Conservation (phyloP, 1,139 yeast species). For the Pichiaceae sp. region DNA sequence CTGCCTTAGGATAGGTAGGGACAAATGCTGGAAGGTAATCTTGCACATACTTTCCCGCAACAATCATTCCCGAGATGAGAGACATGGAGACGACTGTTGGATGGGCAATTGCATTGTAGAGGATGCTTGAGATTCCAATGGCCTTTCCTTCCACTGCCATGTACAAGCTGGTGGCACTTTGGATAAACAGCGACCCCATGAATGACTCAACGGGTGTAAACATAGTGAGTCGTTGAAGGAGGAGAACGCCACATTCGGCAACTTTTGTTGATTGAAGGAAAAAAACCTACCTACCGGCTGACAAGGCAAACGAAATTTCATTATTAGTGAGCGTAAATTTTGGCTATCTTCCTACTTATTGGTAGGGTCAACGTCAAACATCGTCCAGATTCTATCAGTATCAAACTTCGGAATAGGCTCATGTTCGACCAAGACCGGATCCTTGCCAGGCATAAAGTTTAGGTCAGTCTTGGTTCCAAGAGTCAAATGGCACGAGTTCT, state of each 20-base stretch:
- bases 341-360: conserved; percentile 29
- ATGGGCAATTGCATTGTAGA: conserved; percentile 22
- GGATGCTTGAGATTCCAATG: conserved; percentile 36
- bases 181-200: conserved; percentile 36
- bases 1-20: conserved; percentile 15
- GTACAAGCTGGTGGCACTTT: conserved; percentile 33
- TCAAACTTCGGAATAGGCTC: neutral
- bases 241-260: too few relatives aligned
- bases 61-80: conserved; percentile 22
- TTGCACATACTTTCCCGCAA: conserved; percentile 19
- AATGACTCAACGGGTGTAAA: conserved; percentile 36
- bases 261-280: too few relatives aligned
- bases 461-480: neutral
- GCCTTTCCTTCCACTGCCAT: conserved; percentile 29
- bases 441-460: neutral
- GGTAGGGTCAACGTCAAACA: neutral
- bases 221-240: too few relatives aligned
- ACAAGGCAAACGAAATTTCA: too few relatives aligned
- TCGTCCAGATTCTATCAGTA: neutral
- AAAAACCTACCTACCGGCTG: too few relatives aligned
- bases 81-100: conserved; percentile 21
- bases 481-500: neutral
- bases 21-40: conserved; percentile 21
- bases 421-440: neutral
- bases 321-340: too few relatives aligned